Conservation (phyloP, 441 rosid species). For the Eruca vesicaria region DNA sequence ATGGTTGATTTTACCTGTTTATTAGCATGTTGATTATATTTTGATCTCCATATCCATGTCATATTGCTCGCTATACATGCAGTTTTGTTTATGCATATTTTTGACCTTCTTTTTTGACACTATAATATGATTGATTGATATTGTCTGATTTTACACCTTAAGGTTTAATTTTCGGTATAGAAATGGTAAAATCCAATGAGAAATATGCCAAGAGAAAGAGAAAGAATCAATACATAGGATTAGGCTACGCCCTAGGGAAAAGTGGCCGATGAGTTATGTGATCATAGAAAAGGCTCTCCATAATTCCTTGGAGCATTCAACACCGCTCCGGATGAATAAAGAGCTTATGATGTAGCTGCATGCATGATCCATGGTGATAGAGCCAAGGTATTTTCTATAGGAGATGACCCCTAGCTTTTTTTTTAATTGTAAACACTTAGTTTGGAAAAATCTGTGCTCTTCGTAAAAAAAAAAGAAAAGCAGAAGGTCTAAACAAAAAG, state of each 20-base stretch:
- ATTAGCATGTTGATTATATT: not conserved
- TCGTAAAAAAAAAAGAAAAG: no score
- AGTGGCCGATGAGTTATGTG: slow-evolving; percentile 98
- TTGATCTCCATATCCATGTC: not conserved
- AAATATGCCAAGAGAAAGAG: slow-evolving; percentile 75
- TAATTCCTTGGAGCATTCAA: slow-evolving; percentile 93
- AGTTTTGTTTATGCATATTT: not conserved
- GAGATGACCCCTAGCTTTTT: slow-evolving; percentile 42
- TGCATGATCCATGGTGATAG: slow-evolving; percentile 80
- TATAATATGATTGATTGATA: slow-evolving; percentile 1
- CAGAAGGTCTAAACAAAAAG: no score
- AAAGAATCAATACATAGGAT: slow-evolving; percentile 84
- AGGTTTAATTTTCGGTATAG: slow-evolving; percentile 47
- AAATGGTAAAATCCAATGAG: slow-evolving; percentile 50
- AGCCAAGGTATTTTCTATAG: slow-evolving; percentile 87
- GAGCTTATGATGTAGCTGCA: slow-evolving; percentile 93
- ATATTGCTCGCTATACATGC: not conserved
- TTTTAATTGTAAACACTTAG: no score
- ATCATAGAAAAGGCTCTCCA: slow-evolving; percentile 84
- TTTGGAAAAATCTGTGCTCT: no score
- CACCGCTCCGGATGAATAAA: slow-evolving; percentile 92
- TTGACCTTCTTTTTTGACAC: not conserved
- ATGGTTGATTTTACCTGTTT: slow-evolving; percentile 1
- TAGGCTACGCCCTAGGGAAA: slow-evolving; percentile 94
- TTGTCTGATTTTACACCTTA: slow-evolving; percentile 15